Percentiles rank a stretch among this genome's conserved stretches.
phyloP scores from a whole-genome alignment of 371 early-diverging fungal genomes.

The Vairimorpha ceranae region DNA sequence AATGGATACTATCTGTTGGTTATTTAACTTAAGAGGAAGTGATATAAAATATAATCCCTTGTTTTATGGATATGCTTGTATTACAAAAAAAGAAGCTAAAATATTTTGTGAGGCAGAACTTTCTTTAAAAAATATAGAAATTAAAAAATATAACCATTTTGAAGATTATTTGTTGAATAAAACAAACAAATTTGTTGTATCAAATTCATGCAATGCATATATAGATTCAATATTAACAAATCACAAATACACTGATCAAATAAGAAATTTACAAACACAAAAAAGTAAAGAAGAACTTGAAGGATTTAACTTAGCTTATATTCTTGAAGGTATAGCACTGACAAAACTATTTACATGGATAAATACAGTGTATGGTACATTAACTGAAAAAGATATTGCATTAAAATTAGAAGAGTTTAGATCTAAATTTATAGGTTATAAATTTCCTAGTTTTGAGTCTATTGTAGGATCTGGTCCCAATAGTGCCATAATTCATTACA shows the following conservation, averaged over 20 bases:
- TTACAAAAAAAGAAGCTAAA: slow-evolving; percentile 67
- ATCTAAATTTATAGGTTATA: slow-evolving; percentile 51
- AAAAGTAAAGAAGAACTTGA: slow-evolving; percentile 81
- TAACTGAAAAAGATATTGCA: slow-evolving; percentile 73
- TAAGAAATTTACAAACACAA: slow-evolving; percentile 23
- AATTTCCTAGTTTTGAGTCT: slow-evolving; percentile 86
- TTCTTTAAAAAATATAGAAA: slow-evolving; percentile 61
- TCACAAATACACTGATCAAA: slow-evolving; percentile 19
- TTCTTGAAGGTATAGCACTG: slow-evolving; percentile 83
- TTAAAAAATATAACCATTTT: slow-evolving; percentile 51
- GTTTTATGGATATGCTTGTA: slow-evolving; percentile 79
- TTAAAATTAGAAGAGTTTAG: slow-evolving; percentile 70
- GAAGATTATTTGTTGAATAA: slow-evolving; percentile 26
- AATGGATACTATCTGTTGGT: slow-evolving; percentile 66
- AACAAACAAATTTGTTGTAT: slow-evolving; percentile 16
- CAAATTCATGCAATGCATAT: slow-evolving; percentile 66
- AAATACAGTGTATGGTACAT: slow-evolving; percentile 69
- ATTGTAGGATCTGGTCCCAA: slow-evolving; percentile 87
- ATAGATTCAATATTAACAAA: slow-evolving; percentile 10
- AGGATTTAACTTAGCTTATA: slow-evolving; percentile 83
- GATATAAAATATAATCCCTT: slow-evolving; percentile 93
- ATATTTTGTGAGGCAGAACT: slow-evolving; percentile 77
- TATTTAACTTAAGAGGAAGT: slow-evolving; percentile 89
- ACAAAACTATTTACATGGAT: slow-evolving; percentile 83
- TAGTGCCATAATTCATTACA: slow-evolving; percentile 95